phyloP scores from a whole-genome alignment of 192 early-diverging fungal species.

The Cladochytrium replicatum region DNA sequence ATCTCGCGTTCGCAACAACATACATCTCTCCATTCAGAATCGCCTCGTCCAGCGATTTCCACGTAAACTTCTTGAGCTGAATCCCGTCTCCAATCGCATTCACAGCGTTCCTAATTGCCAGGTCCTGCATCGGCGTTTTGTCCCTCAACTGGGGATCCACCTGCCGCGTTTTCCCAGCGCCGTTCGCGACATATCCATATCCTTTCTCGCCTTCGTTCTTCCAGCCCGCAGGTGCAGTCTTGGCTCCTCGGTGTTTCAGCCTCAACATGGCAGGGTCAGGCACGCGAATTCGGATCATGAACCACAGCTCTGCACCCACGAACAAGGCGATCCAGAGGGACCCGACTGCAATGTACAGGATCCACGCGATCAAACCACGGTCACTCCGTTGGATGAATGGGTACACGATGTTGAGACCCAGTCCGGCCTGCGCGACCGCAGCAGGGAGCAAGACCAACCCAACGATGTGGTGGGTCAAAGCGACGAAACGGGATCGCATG shows the following conservation, averaged over 20 bases:
- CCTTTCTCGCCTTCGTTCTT: too few species aligned
- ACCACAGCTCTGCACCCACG: slow-evolving; percentile 10
- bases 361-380: slow-evolving; percentile 21
- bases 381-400: slow-evolving; percentile 15
- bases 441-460: slow-evolving; percentile 9
- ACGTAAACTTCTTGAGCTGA: too few species aligned
- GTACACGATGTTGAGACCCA: slow-evolving; percentile 29
- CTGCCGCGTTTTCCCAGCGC: too few species aligned
- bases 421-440: slow-evolving; percentile 17
- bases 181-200: too few species aligned
- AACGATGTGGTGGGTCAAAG: slow-evolving; percentile 17
- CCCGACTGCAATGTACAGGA: slow-evolving; percentile 19
- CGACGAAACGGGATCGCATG: slow-evolving; percentile 12
- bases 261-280: background rate
- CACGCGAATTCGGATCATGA: background rate
- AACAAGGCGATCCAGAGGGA: slow-evolving; percentile 18
- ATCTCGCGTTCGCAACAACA: slow-evolving; percentile 34
- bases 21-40: slow-evolving; percentile 13
- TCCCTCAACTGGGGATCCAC: too few species aligned
- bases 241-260: slow-evolving; percentile 3
- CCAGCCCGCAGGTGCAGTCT: slow-evolving; percentile 2
- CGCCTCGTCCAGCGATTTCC: background rate
- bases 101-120: background rate
- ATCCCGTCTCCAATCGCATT: too few species aligned
- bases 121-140: background rate